Conservation (phyloP, 257 asterid species). For the Scutellaria barbata region DNA sequence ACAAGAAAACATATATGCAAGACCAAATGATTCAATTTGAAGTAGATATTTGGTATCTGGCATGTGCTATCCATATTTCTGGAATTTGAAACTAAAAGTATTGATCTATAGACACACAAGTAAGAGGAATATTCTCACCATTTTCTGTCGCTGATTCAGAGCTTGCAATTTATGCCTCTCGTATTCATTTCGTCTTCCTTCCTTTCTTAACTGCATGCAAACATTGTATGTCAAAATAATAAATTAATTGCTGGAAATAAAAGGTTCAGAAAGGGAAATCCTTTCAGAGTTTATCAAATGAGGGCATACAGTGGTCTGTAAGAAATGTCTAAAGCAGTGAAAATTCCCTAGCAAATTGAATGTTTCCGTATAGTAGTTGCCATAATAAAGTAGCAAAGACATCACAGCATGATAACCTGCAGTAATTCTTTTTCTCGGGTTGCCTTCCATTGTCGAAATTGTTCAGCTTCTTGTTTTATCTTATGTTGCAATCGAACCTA, state of each 20-base stretch:
- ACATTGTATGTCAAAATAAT: conserved; percentile 20
- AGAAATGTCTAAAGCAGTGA: conserved; percentile 9
- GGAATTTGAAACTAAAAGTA: conserved; percentile 11
- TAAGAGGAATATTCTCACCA: conserved; percentile 54
- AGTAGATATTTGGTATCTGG: neutral
- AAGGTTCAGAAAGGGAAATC: conserved; percentile 8
- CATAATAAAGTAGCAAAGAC: neutral
- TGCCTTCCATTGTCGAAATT: conserved; percentile 96
- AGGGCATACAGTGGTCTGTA: neutral
- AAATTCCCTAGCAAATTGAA: neutral
- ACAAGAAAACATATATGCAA: neutral
- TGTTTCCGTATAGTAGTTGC: neutral
- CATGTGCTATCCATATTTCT: neutral
- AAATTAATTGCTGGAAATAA: conserved; percentile 28
- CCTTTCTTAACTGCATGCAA: conserved; percentile 73
- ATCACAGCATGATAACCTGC: conserved; percentile 50
- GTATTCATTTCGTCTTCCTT: conserved; percentile 91
- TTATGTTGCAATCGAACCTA: conserved; percentile 92
- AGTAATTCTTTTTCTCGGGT: conserved; percentile 88
- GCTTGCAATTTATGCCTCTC: conserved; percentile 93
- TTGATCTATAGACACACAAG: neutral
- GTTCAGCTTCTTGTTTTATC: conserved; percentile 94
- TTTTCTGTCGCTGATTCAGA: conserved; percentile 90
- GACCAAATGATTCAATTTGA: neutral
- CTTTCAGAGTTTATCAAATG: conserved; percentile 7